A percentile compares a stretch with the other conserved stretches of the same genome.
Evolutionary conservation across 2,329 filamentous ascomycete genomes (phyloP).

Genomic region (Podosphaera aphanis): DNA sequence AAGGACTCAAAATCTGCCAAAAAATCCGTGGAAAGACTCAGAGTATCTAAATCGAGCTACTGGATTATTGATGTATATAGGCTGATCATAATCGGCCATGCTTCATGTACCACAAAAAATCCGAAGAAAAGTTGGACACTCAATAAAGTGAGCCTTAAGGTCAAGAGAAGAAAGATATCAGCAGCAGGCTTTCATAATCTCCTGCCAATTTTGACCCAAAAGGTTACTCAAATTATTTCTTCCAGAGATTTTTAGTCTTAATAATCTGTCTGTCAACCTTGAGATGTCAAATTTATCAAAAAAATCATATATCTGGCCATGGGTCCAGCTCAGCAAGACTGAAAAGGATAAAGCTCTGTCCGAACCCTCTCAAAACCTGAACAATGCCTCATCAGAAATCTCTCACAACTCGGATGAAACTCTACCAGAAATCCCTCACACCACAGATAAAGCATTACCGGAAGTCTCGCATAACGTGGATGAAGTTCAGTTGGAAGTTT

Average conservation of each 20-base stretch:
- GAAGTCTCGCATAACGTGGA: too few relatives aligned
- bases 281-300: background rate
- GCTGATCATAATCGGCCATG: background rate
- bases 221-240: too few relatives aligned
- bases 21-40: slow-evolving; percentile 5
- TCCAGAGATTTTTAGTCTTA: background rate
- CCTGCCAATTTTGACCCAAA: background rate
- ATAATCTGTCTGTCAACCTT: background rate
- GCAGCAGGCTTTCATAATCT: background rate
- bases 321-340: background rate
- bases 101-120: background rate
- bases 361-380: background rate
- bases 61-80: background rate
- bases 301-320: background rate
- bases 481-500: too few relatives aligned
- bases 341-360: background rate
- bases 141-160: background rate
- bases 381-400: too few relatives aligned
- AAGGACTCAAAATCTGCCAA: slow-evolving; percentile 35
- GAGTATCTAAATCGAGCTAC: background rate
- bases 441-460: too few relatives aligned
- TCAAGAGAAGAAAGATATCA: background rate
- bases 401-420: too few relatives aligned
- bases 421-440: too few relatives aligned
- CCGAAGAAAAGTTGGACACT: background rate